phyloP scores from a whole-genome alignment of 208 protist genomes.

The Zelonia costaricensis region DNA sequence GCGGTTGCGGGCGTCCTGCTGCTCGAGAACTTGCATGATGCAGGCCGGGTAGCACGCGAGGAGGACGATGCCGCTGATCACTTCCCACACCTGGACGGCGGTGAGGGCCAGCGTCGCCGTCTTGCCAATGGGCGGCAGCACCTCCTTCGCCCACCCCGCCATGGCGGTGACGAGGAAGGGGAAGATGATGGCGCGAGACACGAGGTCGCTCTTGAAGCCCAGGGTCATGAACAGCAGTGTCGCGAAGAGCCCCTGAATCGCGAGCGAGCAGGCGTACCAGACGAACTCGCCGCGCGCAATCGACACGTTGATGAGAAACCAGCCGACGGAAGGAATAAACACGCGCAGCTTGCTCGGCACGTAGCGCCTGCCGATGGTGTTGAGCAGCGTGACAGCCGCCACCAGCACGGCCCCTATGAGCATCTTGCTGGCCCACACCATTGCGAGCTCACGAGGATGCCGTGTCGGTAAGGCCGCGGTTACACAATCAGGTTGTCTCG shows the following conservation, averaged over 20 bases:
- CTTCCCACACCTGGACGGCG: conserved; percentile 52
- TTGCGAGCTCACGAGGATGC: neutral
- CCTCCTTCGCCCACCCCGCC: conserved; percentile 15
- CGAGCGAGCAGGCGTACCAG: conserved; percentile 18
- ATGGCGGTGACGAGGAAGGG: conserved; percentile 20
- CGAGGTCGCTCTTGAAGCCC: conserved; percentile 23
- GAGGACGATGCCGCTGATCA: conserved; percentile 48
- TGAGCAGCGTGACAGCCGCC: conserved; percentile 8
- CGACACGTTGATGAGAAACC: conserved; percentile 35
- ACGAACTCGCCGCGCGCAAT: conserved; percentile 22
- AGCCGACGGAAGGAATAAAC: conserved; percentile 31
- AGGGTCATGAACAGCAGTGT: conserved; percentile 15
- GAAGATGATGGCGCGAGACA: conserved; percentile 17
- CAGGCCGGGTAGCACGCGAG: conserved; percentile 61
- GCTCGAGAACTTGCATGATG: conserved; percentile 42
- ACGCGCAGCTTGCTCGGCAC: conserved; percentile 19
- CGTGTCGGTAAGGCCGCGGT: too few relatives aligned
- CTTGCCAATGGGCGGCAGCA: conserved; percentile 1
- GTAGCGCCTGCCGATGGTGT: conserved; percentile 19
- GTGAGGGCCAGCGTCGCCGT: conserved; percentile 9
- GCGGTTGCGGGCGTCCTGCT: conserved; percentile 34
- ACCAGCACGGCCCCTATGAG: conserved; percentile 1
- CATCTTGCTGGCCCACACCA: neutral
- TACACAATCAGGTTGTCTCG: too few relatives aligned
- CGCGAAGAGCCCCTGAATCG: conserved; percentile 31